Conservation (phyloP, 768 basidiomycete genomes). For the Baorangia bicolor region DNA sequence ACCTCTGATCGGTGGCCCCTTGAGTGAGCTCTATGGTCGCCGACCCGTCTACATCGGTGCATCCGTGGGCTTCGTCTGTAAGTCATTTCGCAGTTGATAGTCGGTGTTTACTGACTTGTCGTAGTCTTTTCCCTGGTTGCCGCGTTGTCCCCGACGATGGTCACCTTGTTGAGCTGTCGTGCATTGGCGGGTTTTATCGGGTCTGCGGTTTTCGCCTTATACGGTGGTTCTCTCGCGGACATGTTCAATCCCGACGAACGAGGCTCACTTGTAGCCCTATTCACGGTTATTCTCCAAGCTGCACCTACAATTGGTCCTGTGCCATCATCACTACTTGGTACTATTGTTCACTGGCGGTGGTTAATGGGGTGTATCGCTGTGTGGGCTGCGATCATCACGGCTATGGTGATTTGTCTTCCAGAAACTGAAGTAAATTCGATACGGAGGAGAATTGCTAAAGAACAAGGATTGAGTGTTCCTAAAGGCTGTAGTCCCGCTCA, state of each 20-base stretch:
- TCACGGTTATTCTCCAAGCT: conserved; percentile 27
- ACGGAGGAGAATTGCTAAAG: conserved; percentile 10
- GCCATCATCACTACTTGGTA: conserved; percentile 24
- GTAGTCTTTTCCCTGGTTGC: conserved; percentile 22
- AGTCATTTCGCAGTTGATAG: background rate
- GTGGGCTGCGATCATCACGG: conserved; percentile 20
- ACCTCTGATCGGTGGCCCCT: conserved; percentile 21
- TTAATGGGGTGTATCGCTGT: conserved; percentile 21
- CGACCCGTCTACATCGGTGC: conserved; percentile 20
- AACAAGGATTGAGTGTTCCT: background rate
- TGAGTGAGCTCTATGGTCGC: conserved; percentile 26
- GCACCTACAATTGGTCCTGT: conserved; percentile 28
- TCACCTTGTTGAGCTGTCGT: conserved; percentile 19
- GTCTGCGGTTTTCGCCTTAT: conserved; percentile 21
- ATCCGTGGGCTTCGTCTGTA: conserved; percentile 21
- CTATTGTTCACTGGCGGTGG: conserved; percentile 23
- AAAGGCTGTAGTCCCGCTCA: background rate
- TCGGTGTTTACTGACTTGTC: background rate
- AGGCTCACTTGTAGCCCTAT: conserved; percentile 22
- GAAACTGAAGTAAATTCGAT: conserved; percentile 24
- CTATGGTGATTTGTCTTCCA: conserved; percentile 16
- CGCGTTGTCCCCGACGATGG: conserved; percentile 19
- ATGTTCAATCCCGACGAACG: conserved; percentile 26
- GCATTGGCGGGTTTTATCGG: conserved; percentile 21
- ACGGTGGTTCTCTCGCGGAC: conserved; percentile 27